phyloP scores from a whole-genome alignment of 2,329 filamentous ascomycete genomes.

The Ophiostoma fasciatum region DNA sequence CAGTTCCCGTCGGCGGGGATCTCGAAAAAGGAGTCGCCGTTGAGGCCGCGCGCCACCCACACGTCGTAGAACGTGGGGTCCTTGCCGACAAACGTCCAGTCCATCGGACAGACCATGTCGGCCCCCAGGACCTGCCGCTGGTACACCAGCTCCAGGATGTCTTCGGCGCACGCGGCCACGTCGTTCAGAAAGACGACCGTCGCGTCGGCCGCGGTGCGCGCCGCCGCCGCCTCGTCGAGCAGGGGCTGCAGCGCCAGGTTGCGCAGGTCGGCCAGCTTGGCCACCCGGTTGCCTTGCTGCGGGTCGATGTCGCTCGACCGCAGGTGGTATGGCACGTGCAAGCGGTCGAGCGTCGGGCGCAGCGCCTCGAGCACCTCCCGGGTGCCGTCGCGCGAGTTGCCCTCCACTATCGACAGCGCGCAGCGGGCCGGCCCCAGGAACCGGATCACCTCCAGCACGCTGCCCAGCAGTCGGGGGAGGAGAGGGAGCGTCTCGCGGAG shows the following conservation, averaged over 20 bases:
- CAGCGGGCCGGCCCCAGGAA: conserved; percentile 32
- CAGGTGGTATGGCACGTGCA: conserved; percentile 28
- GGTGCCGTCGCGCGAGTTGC: conserved; percentile 39
- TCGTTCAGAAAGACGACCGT: conserved; percentile 40
- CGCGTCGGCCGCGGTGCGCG: conserved; percentile 19
- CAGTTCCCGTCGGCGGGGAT: conserved; percentile 34
- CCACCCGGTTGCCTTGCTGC: conserved; percentile 38
- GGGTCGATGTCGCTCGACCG: conserved; percentile 25
- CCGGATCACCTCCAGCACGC: conserved; percentile 22
- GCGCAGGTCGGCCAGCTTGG: conserved; percentile 57
- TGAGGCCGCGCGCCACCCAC: conserved; percentile 37
- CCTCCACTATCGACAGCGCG: conserved; percentile 39
- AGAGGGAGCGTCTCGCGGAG: conserved; percentile 28
- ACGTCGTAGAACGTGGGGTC: conserved; percentile 41
- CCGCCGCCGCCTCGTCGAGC: conserved; percentile 11
- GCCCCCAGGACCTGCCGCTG: conserved; percentile 31
- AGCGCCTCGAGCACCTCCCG: conserved; percentile 31
- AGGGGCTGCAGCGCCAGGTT: conserved; percentile 55
- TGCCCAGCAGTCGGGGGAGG: conserved; percentile 35
- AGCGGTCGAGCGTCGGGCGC: conserved; percentile 20
- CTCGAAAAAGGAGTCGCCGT: conserved; percentile 39
- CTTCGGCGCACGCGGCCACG: conserved; percentile 35
- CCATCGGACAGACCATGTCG: conserved; percentile 43
- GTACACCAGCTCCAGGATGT: conserved; percentile 40
- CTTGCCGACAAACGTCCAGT: conserved; percentile 32